Percentiles rank a stretch among this genome's conserved stretches.
phyloP scores from a whole-genome alignment of 176 grass and related monocot species.

The Echinochloa phyllopogon region DNA sequence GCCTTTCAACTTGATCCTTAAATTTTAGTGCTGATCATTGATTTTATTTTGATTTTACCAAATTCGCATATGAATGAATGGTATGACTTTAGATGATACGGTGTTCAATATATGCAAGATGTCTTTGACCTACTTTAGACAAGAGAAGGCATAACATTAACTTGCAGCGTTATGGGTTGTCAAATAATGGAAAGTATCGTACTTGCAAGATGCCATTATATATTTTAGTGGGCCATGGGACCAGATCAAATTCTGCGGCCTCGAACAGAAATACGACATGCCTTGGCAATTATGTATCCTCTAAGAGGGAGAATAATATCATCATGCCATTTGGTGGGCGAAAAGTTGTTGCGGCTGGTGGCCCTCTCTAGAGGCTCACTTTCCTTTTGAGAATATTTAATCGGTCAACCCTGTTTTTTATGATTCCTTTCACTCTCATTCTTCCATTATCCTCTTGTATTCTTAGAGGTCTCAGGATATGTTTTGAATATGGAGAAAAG shows the following conservation, averaged over 20 bases:
- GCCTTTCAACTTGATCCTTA: constrained; percentile 9
- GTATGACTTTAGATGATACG: constrained; percentile 23
- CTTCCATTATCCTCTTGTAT: constrained; percentile 3
- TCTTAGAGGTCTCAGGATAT: constrained; percentile 10
- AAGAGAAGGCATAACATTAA: not conserved
- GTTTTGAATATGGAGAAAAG: not conserved
- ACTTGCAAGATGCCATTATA: constrained; percentile 30
- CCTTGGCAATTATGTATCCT: constrained; percentile 14
- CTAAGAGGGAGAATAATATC: constrained; percentile 20
- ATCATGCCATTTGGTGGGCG: constrained; percentile 26
- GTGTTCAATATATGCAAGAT: not conserved
- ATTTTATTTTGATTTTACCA: constrained; percentile 37
- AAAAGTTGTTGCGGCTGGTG: constrained; percentile 20
- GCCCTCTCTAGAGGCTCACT: constrained; percentile 26
- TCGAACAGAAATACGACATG: constrained; percentile 18
- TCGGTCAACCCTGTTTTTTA: constrained; percentile 42
- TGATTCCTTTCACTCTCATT: constrained; percentile 24
- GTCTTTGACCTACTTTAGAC: constrained; percentile 22
- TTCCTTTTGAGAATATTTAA: constrained; percentile 31
- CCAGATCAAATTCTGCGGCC: constrained; percentile 32
- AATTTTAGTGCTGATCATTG: not conserved
- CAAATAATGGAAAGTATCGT: constrained; percentile 11
- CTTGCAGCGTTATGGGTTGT: not conserved
- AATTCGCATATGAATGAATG: not conserved
- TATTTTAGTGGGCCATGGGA: constrained; percentile 22